These are phyloP conservation scores for Claviceps sorghi DNA, from an alignment of 2,329 filamentous ascomycete genomes.

Conservation along the genomic window DNA sequence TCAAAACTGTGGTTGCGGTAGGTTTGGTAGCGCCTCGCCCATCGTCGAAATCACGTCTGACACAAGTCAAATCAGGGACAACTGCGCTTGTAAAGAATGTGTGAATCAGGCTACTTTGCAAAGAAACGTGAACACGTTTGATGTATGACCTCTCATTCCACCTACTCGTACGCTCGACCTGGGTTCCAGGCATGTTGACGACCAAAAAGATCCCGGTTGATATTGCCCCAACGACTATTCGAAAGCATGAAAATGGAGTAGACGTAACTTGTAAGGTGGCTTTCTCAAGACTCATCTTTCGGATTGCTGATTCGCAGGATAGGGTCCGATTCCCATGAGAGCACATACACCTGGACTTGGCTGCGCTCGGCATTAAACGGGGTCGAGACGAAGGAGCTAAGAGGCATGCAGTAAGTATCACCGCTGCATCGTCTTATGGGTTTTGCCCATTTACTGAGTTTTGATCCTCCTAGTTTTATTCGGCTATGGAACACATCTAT, in stretches of 20 bases:
- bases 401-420: conserved; percentile 4
- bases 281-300: too few species aligned
- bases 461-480: background rate
- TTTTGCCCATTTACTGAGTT: background rate
- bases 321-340: conserved; percentile 59
- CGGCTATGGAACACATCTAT: conserved; percentile 17
- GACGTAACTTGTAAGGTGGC: conserved; percentile 19
- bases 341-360: conserved; percentile 49
- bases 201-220: conserved; percentile 17
- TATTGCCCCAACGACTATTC: conserved; percentile 16
- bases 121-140: conserved; percentile 27
- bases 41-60: background rate
- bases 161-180: background rate
- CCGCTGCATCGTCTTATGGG: background rate
- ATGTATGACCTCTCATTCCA: conserved; percentile 12
- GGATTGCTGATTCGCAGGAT: background rate
- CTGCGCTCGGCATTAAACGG: conserved; percentile 10
- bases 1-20: conserved; percentile 12
- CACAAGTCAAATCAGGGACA: conserved; percentile 19
- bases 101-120: conserved; percentile 29
- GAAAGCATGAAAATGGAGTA: conserved; percentile 15
- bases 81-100: conserved; percentile 27
- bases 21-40: background rate
- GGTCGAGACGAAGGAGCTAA: conserved; percentile 22
- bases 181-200: background rate